phyloP scores from a whole-genome alignment of 1,139 yeast genomes.

The Kluyveromyces sp. region DNA sequence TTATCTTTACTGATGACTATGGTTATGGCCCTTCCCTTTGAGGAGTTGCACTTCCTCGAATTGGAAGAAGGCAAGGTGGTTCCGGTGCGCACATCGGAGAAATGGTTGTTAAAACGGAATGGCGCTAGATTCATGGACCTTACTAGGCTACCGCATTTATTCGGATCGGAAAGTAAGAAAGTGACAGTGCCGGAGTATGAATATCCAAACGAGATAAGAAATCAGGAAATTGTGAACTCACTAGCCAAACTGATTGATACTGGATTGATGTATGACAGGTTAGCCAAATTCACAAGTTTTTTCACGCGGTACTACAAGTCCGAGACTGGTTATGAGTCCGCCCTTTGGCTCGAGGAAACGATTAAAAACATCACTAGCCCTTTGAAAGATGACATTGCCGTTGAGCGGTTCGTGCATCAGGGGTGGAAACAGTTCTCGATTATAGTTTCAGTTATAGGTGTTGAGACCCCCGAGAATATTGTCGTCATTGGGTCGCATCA shows the following conservation, averaged over 20 bases:
- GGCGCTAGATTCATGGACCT: slow-evolving; percentile 65
- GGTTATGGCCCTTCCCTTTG: slow-evolving; percentile 12
- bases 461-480: slow-evolving; percentile 38
- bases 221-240: slow-evolving; percentile 37
- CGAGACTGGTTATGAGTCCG: slow-evolving; percentile 60
- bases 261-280: slow-evolving; percentile 43
- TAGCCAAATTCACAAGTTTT: slow-evolving; percentile 62
- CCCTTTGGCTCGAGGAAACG: slow-evolving; percentile 59
- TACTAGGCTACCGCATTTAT: slow-evolving; percentile 41
- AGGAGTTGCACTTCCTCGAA: slow-evolving; percentile 19
- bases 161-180: slow-evolving; percentile 35
- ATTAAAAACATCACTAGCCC: slow-evolving; percentile 38
- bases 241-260: slow-evolving; percentile 37
- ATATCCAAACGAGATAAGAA: slow-evolving; percentile 47
- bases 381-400: slow-evolving; percentile 32
- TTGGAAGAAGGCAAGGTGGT: slow-evolving; percentile 31
- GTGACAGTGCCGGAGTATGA: slow-evolving; percentile 39
- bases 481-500: slow-evolving; percentile 87
- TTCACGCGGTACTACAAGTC: slow-evolving; percentile 78
- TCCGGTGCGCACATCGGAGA: slow-evolving; percentile 49
- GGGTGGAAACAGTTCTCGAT: slow-evolving; percentile 55
- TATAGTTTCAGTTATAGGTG: slow-evolving; percentile 39
- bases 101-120: slow-evolving; percentile 45
- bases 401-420: slow-evolving; percentile 41
- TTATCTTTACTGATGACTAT: slow-evolving; percentile 2